Evolutionary conservation across 2,329 filamentous ascomycete species (phyloP), one percentile per base, ranked within the genome.

Genomic region (Colletotrichum chlorophyti): DNA sequence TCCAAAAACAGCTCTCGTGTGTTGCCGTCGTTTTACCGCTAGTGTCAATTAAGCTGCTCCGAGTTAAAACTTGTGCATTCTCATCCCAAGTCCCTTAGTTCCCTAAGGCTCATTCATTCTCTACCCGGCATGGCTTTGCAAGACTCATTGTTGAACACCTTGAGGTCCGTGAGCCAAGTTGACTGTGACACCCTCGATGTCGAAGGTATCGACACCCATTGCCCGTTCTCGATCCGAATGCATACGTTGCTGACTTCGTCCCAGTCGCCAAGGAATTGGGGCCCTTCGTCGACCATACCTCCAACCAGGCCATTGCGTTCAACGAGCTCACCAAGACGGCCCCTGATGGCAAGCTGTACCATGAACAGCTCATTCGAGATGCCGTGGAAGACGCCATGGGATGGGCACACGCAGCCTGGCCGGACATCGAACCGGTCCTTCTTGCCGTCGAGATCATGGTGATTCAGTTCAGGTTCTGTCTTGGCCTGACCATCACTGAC

Each of bases 371-470:
- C 35, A 66, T 74, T 27, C 61, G 58, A 15, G 63, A 67, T n/a
- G 68, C 70, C 0, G 63, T 66, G 4, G 14, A 54, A 8, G 65
- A 69, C 11, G 69, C 70, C 10, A 51, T 53, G 8, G 58, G 53
- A 0, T 12, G 37, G 5, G 47, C 70, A 7, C 58, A 62, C 3
- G 51, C 60, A 2, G 27, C 66, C 2, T 66, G 68, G 49, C 65
- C 62, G 2, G 52, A 58, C 7, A 19, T 63, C 6, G 64, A 71
- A 0, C 60, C 72, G 5, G 73, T 76, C 10, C 79, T 84, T 57
- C 70, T 88, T 19, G 81, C 82, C 2, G 79, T 83, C 4, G 84
- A 88, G 54, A 75, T 84, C 60, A 78, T 82, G 65, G 81, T 84
- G 69, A 62, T 58, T 29, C 8, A 58, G 8, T 0, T 24, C 8